These are phyloP conservation scores for Dactylis glomerata DNA, from an alignment of 176 grass and related monocot genomes.

Conservation along the genomic window DNA sequence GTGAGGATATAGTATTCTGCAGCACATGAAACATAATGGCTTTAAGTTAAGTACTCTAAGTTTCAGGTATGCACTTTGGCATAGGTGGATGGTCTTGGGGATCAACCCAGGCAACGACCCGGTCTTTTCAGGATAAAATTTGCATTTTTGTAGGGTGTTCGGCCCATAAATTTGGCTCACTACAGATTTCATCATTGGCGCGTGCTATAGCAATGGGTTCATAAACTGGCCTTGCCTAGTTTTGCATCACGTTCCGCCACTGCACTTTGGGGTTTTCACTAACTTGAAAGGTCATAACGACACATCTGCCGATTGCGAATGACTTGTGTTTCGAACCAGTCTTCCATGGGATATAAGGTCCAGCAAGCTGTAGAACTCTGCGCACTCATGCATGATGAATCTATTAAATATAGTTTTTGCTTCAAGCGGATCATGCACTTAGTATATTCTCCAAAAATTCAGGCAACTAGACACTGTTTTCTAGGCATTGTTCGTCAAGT, in stretches of 20 bases:
- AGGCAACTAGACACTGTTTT: not conserved
- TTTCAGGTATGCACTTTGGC: conserved; percentile 2
- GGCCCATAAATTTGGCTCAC: too few relatives aligned
- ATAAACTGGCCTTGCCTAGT: too few relatives aligned
- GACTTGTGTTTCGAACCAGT: not conserved
- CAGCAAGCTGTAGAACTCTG: not conserved
- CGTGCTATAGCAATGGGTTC: too few relatives aligned
- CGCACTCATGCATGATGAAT: not conserved
- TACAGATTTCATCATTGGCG: too few relatives aligned
- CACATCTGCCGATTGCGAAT: not conserved
- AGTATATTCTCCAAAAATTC: not conserved
- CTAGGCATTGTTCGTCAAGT: not conserved
- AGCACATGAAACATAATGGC: not conserved
- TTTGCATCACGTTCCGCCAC: too few relatives aligned
- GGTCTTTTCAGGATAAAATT: too few relatives aligned
- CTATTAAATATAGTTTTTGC: not conserved
- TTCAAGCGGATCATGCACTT: not conserved
- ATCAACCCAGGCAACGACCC: too few relatives aligned
- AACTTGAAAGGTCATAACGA: conserved; percentile 3
- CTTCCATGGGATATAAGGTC: not conserved
- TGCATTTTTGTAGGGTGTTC: too few relatives aligned
- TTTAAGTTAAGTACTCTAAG: not conserved
- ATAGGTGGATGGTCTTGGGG: too few relatives aligned
- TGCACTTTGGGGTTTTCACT: not conserved
- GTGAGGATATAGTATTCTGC: not conserved